These are phyloP conservation scores for Pouteria glomerata DNA, from an alignment of 148 eudicot species.

Conservation along the genomic window DNA sequence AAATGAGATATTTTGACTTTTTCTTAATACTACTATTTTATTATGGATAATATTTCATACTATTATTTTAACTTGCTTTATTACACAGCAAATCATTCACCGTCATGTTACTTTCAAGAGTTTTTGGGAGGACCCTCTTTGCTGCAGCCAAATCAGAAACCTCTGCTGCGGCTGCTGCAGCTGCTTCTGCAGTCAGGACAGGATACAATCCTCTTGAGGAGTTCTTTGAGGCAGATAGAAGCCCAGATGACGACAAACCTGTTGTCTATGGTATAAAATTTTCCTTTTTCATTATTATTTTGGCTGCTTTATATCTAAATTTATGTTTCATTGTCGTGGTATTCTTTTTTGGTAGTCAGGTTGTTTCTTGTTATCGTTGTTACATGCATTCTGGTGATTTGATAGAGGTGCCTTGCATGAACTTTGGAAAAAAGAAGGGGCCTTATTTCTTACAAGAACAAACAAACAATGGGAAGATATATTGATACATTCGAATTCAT, in stretches of 20 bases:
- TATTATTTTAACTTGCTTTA: neutral
- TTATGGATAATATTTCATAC: neutral
- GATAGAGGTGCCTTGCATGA: too few species aligned
- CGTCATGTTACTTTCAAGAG: slow-evolving; percentile 37
- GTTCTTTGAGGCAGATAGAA: slow-evolving; percentile 56
- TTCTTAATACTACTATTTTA: too few species aligned
- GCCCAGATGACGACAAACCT: slow-evolving; percentile 55
- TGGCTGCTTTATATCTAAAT: too few species aligned
- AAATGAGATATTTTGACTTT: too few species aligned
- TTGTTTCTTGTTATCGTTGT: too few species aligned
- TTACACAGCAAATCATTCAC: neutral
- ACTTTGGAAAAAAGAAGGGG: too few species aligned
- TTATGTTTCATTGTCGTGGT: too few species aligned
- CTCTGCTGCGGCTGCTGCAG: slow-evolving; percentile 37
- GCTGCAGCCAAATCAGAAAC: slow-evolving; percentile 40
- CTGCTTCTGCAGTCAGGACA: slow-evolving; percentile 31
- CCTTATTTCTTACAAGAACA: too few species aligned
- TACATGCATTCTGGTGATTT: neutral
- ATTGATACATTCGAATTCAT: too few species aligned
- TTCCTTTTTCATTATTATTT: neutral
- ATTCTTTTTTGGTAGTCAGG: too few species aligned
- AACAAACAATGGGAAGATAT: too few species aligned
- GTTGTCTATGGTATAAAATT: slow-evolving; percentile 42
- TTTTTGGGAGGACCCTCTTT: slow-evolving; percentile 41
- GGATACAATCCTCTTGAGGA: slow-evolving; percentile 52